A percentile compares a stretch with the other conserved stretches of the same genome.
phyloP scores from a whole-genome alignment of 306 rosid genomes.

The Pterocarpus santalinus region DNA sequence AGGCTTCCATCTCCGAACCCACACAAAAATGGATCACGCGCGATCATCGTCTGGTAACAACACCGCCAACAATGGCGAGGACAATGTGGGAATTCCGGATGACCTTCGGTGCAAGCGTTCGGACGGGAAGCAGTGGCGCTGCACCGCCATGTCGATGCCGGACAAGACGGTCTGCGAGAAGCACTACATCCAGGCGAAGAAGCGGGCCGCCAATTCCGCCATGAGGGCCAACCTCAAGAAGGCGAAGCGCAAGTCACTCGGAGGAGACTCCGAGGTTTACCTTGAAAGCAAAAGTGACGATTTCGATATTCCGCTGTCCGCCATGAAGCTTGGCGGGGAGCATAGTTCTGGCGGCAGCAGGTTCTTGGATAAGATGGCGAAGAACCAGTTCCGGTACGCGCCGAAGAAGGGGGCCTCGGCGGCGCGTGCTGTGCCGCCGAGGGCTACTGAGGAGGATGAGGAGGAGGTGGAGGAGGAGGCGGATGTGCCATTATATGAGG shows the following conservation, averaged over 20 bases:
- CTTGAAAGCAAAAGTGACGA: constrained; percentile 87
- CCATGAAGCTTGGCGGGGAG: constrained; percentile 49
- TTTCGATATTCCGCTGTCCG: constrained; percentile 59
- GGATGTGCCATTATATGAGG: constrained; percentile 60
- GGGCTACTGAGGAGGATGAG: constrained; percentile 42
- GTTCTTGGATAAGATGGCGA: constrained; percentile 66
- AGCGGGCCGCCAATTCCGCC: constrained; percentile 97
- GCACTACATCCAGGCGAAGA: constrained; percentile 97
- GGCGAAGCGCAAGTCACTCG: constrained; percentile 75
- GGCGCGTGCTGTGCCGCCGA: neutral
- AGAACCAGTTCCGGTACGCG: constrained; percentile 69
- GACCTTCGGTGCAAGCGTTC: constrained; percentile 98
- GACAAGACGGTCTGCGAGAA: constrained; percentile 98
- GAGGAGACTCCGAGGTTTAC: constrained; percentile 69
- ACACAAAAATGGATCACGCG: constrained; percentile 57
- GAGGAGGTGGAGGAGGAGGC: constrained; percentile 16
- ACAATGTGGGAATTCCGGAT: constrained; percentile 84
- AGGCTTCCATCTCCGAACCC: neutral
- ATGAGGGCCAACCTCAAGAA: constrained; percentile 95
- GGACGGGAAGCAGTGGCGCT: constrained; percentile 98
- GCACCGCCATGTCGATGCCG: constrained; percentile 98
- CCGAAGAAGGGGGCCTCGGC: constrained; percentile 45
- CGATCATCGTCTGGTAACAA: constrained; percentile 62
- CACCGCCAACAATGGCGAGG: constrained; percentile 57
- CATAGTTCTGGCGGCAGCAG: constrained; percentile 48